Evolutionary conservation across 768 basidiomycete species (phyloP).

Genomic region (Tylopilus intermedius): DNA sequence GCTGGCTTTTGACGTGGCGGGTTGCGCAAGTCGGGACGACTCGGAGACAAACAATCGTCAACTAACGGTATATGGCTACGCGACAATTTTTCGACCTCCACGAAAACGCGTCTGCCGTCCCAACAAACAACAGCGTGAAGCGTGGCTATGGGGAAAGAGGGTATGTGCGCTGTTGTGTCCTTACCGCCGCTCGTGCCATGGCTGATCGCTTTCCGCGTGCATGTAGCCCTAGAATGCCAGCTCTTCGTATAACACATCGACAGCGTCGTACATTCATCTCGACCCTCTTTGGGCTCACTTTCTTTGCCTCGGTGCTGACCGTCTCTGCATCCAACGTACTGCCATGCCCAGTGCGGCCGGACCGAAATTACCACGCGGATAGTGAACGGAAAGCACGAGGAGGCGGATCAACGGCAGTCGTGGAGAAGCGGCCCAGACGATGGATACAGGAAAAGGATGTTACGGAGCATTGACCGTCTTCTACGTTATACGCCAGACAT

Average conservation of each 20-base stretch:
- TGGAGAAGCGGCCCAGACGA: conserved; percentile 60
- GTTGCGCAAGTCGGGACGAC: neutral
- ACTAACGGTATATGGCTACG: neutral
- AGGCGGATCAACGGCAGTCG: conserved; percentile 34
- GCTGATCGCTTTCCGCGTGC: conserved; percentile 43
- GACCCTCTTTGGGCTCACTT: conserved; percentile 75
- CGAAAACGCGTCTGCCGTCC: neutral
- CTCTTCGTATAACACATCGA: conserved; percentile 49
- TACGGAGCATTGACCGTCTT: conserved; percentile 12
- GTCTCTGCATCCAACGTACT: conserved; percentile 76
- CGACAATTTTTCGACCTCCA: neutral
- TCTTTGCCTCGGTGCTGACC: conserved; percentile 71
- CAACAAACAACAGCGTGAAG: neutral
- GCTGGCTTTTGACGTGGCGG: too few species aligned
- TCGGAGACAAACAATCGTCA: conserved; percentile 21
- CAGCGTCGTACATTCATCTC: conserved; percentile 72
- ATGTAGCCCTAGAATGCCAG: conserved; percentile 53
- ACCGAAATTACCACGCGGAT: conserved; percentile 58
- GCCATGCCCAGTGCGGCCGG: conserved; percentile 71
- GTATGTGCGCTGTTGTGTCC: conserved; percentile 10
- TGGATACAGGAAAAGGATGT: conserved; percentile 74
- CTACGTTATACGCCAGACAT: conserved; percentile 1
- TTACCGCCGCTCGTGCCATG: conserved; percentile 17
- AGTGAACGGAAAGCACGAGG: conserved; percentile 32
- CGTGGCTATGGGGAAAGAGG: conserved; percentile 23